Evolutionary conservation across 495 filamentous ascomycete genomes (phyloP), one percentile per base, ranked within the genome.

Genomic region (Neurospora sp.): DNA sequence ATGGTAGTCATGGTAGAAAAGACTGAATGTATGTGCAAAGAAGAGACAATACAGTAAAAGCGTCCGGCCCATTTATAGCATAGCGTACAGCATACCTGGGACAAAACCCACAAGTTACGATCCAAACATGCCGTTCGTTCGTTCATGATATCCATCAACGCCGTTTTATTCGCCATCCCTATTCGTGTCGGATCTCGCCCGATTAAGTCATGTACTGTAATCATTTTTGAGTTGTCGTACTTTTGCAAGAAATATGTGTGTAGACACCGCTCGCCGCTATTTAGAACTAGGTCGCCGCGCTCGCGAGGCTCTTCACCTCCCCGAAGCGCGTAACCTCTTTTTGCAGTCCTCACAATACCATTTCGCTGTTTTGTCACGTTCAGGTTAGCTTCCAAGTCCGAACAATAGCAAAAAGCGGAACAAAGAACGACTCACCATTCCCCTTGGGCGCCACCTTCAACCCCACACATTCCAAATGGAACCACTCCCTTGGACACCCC

Each of bases 271-370:
- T 12, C 45, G 45, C 45, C 45, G 20, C 45, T 22, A 22, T 12
- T 20, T 12, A 22, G 4, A 53, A 22, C n/a, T 5, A 53, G 45
- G 20, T 22, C 20, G 4, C 20, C 4, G 45, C 20, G 3, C 53
- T 31, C 53, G 8, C n/a, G 12, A 61, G 12, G 35, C 14, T 45
- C 27, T 17, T 73, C 48, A 31, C 35, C 35, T 69, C 7, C 68
- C 40, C 22, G 37, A n/a, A 70, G 44, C 40, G 14, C 38, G 35
- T 65, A 94, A 82, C 72, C 86, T 87, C 70, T 93, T 90, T 78
- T 94, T 94, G 80, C 93, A 96, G 73, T 94, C 92, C 68, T 92
- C 89, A 76, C 93, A 96, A 75, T 92, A 96, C 93, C 93, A 96
- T 91, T 94, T 96, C 44, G 90, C 93, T 94, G 76, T 69, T 39